These are phyloP conservation scores for Rubia yunnanensis DNA, from an alignment of 257 asterid genomes.

Conservation along the genomic window DNA sequence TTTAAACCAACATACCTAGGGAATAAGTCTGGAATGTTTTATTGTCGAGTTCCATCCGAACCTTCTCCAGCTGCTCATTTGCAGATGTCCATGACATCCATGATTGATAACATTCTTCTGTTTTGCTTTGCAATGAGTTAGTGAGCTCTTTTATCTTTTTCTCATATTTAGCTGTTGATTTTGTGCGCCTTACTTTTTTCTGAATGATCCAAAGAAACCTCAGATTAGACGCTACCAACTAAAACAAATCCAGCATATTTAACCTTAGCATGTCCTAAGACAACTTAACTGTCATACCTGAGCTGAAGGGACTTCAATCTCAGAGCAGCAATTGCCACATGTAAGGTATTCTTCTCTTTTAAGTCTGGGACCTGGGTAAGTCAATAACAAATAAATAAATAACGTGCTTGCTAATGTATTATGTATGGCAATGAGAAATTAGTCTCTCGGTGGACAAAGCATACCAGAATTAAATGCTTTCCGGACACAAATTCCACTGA, in stretches of 20 bases:
- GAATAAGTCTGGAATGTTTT: slow-evolving; percentile 63
- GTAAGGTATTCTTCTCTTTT: slow-evolving; percentile 40
- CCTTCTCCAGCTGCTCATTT: slow-evolving; percentile 73
- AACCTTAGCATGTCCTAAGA: not conserved
- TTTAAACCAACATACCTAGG: slow-evolving; percentile 50
- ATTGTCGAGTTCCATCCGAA: slow-evolving; percentile 85
- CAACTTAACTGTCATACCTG: slow-evolving; percentile 43
- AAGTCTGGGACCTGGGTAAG: slow-evolving; percentile 34
- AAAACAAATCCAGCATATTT: not conserved
- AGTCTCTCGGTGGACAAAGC: slow-evolving; percentile 7
- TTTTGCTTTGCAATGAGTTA: slow-evolving; percentile 59
- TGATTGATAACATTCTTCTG: slow-evolving; percentile 88
- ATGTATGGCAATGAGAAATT: not conserved
- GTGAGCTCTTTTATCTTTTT: slow-evolving; percentile 67
- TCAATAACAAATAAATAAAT: slow-evolving; percentile 11
- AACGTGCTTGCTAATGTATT: not conserved
- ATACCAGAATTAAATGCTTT: slow-evolving; percentile 49
- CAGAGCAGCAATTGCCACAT: slow-evolving; percentile 65
- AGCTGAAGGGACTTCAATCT: slow-evolving; percentile 54
- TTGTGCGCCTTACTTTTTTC: slow-evolving; percentile 45
- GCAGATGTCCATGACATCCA: slow-evolving; percentile 94
- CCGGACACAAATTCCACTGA: slow-evolving; percentile 86
- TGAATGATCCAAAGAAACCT: slow-evolving; percentile 26
- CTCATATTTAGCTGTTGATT: slow-evolving; percentile 65
- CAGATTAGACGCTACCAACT: not conserved